Base-by-base conservation (phyloP, 2,329 filamentous ascomycete genomes). In the Alternaria infectoria region DNA sequence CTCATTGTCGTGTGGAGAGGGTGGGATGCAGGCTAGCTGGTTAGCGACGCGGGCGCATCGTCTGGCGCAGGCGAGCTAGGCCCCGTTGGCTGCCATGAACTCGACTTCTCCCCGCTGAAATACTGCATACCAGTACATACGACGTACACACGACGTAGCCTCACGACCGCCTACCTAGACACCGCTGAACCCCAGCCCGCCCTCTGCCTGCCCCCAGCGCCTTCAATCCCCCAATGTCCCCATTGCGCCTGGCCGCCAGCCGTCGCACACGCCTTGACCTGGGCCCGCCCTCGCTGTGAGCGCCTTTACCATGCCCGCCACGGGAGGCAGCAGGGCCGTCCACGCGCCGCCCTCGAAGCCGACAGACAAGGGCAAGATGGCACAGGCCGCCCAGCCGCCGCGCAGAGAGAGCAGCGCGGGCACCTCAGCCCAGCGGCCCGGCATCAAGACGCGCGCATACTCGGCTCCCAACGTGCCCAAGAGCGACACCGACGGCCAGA, bases 401-500 rank as follows among this genome's bases (percentile, higher is more conserved):
- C 69, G 72, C 45, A 65, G 64, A 61, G 68, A 72, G 56, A 59
- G 52, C 62, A 59, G 65, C 44, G 58, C 70, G 10, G 61, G 54
- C 45, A 62, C 55, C 55, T 49, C 66, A 10, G 47, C 66, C 19
- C 67, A 68, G 65, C 77, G 77, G 15, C 79, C 78, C 15, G 67
- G 58, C 55, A 67, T 78, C 61, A 77, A 80, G 71, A 68, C 64
- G 49, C 78, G 79, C 69, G 77, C 79, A 30, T 74, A 79, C 62
- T 80, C 79, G 62, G 76, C 78, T 57, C 79, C 78, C 51, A 69
- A 73, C 63, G 64, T 75, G 30, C 74, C 78, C 60, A 75, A 74
- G 64, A 62, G 57, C 69, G 71, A 68, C 54, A 55, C 62, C 63
- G 70, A 72, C 17, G 58, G 58, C 21, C 62, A 61, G 64, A 59